phyloP scores from a whole-genome alignment of 2,329 filamentous ascomycete genomes.

The Cytospora chrysosperma region DNA sequence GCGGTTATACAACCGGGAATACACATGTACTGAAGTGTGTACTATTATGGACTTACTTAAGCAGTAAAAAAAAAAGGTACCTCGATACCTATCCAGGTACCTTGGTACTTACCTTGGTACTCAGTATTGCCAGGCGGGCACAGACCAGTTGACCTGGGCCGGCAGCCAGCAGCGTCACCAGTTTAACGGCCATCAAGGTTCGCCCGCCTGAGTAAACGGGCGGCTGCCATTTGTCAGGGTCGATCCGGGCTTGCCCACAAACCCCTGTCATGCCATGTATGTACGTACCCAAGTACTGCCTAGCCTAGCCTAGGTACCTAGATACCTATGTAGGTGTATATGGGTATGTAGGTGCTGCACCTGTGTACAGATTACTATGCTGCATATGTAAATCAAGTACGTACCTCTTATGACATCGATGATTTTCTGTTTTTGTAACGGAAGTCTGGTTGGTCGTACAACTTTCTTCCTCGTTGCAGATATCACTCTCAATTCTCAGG shows the following conservation, averaged over 20 bases:
- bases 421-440: neutral
- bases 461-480: neutral
- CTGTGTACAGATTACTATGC: too few species aligned
- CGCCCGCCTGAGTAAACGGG: constrained; percentile 11
- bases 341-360: neutral
- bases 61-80: too few species aligned
- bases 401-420: neutral
- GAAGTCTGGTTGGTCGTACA: too few species aligned
- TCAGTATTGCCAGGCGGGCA: too few species aligned
- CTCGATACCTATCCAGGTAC: neutral
- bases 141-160: neutral
- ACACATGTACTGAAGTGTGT: too few species aligned
- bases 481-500: neutral
- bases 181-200: neutral
- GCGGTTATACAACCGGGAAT: too few species aligned
- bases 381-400: too few species aligned
- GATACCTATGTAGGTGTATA: neutral
- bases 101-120: neutral
- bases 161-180: too few species aligned
- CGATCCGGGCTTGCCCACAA: neutral
- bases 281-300: too few species aligned
- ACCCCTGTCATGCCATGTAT: neutral
- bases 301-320: too few species aligned
- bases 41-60: too few species aligned
- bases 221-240: constrained; percentile 16